Base-by-base conservation (phyloP, 2,329 filamentous ascomycete species). In the Tympanopsis confertula region DNA sequence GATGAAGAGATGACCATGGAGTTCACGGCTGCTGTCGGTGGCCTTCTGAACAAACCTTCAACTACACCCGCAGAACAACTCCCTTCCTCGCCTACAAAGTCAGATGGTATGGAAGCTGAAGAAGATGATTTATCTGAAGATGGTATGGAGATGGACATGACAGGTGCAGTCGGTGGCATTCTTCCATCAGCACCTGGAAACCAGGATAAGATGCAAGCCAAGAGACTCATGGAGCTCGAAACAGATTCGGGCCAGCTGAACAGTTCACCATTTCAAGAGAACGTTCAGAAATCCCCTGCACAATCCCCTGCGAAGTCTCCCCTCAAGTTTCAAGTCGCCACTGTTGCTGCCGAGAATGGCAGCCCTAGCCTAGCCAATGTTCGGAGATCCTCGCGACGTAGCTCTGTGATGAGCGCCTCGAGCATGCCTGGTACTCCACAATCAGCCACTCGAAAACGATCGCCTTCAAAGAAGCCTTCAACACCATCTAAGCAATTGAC, bases 1-100 rank as follows among this genome's bases (percentile, higher is more conserved):
- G 54, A 64, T 38, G 62, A 65, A 44, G 62, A 61, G 29, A 59
- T 65, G 58, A 65, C 62, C 4, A 65, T 65, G 62, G 62, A 65
- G 35, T 63, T 65, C 39, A 65, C 61, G 5, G 58, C 59, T 29
- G 61, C 61, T n/a, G 49, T 65, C 40, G 62, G 62, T 14, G 57
- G 58, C 20, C 50, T 63, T 22, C 40, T 65, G 22, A 52, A 52
- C 26, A 59, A 53, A 36, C 24, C 24, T n/a, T 12, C 10, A 12
- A 33, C 30, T 18, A 10, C 30, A 7, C 10, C 12, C 7, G 12
- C 12, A 7, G 15, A 33, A 13, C 10, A 33, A 15, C n/a, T n/a
- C n/a, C 22, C 7, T n/a, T 26, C 22, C 22, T 7, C 22, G 22
- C 22, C 22, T 10, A 26, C 7, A 7, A 10, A 10, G 7, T 7